These are phyloP conservation scores for Fusarium sarcochroum DNA, from an alignment of 2,329 filamentous ascomycete genomes.

Conservation along the genomic window DNA sequence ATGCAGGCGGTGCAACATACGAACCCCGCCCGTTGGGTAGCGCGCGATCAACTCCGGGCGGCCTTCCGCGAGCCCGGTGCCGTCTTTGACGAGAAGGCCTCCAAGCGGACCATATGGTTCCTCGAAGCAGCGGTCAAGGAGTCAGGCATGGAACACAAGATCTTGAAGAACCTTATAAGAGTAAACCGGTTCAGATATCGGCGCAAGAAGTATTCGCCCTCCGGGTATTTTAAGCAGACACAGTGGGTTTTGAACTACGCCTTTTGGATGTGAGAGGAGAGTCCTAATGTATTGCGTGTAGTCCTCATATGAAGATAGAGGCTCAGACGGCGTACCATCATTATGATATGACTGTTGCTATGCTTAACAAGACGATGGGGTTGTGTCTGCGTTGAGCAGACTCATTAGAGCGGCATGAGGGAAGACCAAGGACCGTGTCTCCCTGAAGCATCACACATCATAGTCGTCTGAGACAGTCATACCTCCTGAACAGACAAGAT, in stretches of 20 bases:
- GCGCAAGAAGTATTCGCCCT: conserved; percentile 18
- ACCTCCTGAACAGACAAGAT: not conserved
- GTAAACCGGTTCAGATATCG: conserved; percentile 42
- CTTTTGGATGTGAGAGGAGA: not conserved
- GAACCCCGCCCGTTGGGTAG: conserved; percentile 74
- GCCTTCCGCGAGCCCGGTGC: conserved; percentile 68
- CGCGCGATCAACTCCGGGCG: conserved; percentile 70
- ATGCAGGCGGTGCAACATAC: conserved; percentile 81
- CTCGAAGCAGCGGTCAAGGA: conserved; percentile 73
- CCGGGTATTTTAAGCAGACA: conserved; percentile 36
- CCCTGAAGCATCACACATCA: not conserved
- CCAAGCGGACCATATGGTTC: conserved; percentile 79
- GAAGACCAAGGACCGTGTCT: not conserved
- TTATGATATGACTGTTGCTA: conserved; percentile 78
- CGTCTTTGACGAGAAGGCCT: conserved; percentile 64
- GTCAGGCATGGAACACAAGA: conserved; percentile 77
- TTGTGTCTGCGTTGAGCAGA: conserved; percentile 66
- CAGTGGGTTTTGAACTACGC: conserved; percentile 42
- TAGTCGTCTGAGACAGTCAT: not conserved
- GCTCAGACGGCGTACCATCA: conserved; percentile 64
- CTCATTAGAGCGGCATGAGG: too few relatives aligned
- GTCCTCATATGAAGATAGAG: conserved; percentile 38
- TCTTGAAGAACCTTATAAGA: conserved; percentile 77
- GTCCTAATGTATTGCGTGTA: conserved; percentile 25
- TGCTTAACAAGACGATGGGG: conserved; percentile 82